Conservation (phyloP, 768 basidiomycete genomes). For the Termitomyces sp. region DNA sequence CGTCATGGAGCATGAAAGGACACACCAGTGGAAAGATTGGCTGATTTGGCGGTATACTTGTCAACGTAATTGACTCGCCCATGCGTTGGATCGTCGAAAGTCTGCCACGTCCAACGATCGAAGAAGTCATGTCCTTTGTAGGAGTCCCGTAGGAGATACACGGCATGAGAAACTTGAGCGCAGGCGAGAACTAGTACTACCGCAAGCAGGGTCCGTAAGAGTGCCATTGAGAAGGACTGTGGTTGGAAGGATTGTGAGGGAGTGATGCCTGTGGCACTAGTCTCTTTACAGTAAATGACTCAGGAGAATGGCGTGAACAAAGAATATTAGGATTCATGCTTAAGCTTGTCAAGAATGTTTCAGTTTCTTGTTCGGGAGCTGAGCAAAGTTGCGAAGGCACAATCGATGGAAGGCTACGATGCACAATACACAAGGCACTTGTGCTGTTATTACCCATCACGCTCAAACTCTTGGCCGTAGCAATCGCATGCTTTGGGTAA, state of each 20-base stretch:
- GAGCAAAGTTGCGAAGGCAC: background rate
- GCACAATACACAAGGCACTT: background rate
- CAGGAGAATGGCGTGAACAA: background rate
- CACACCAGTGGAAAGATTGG: slow-evolving; percentile 45
- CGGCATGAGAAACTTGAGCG: background rate
- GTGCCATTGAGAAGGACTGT: slow-evolving; percentile 1
- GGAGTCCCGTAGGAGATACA: slow-evolving; percentile 8
- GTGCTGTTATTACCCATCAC: too few relatives aligned
- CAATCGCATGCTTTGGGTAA: background rate
- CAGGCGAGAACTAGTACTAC: slow-evolving; percentile 2
- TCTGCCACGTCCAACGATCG: slow-evolving; percentile 43
- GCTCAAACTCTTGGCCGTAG: background rate
- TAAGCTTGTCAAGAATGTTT: background rate
- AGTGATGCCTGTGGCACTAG: background rate
- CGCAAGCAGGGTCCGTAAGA: background rate
- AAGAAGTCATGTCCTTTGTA: slow-evolving; percentile 32
- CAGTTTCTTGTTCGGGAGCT: background rate
- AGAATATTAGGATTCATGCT: background rate
- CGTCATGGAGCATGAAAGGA: background rate
- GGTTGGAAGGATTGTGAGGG: slow-evolving; percentile 2
- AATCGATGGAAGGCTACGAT: background rate
- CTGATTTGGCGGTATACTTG: slow-evolving; percentile 30
- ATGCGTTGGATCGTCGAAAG: slow-evolving; percentile 54
- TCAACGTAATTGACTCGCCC: slow-evolving; percentile 60
- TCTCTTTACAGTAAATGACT: background rate